These are phyloP conservation scores for Plasmodium fragile DNA, from an alignment of 169 alveolate species.

Conservation along the genomic window DNA sequence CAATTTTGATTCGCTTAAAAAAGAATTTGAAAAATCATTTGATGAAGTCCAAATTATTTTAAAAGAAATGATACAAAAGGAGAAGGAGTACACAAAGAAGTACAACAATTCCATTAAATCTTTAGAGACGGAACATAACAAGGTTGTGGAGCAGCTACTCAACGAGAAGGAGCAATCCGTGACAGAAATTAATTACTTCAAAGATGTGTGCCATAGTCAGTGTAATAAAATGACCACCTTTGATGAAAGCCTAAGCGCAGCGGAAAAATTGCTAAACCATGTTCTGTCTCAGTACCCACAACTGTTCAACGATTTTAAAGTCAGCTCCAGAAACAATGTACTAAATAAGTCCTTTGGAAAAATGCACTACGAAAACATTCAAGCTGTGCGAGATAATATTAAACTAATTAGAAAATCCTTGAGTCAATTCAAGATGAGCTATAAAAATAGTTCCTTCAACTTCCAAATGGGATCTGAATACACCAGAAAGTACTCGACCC, in stretches of 20 bases:
- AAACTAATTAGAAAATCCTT: slow-evolving; percentile 49
- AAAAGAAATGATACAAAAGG: slow-evolving; percentile 73
- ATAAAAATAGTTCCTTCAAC: slow-evolving; percentile 7
- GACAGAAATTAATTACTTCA: slow-evolving; percentile 10
- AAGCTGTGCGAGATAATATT: slow-evolving; percentile 45
- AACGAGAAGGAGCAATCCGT: slow-evolving; percentile 13
- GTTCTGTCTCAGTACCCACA: slow-evolving; percentile 61
- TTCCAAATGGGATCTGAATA: slow-evolving; percentile 1
- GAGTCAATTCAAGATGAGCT: slow-evolving; percentile 39
- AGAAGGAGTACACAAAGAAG: slow-evolving; percentile 50
- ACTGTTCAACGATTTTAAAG: slow-evolving; percentile 35
- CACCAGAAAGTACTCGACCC: neutral
- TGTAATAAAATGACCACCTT: slow-evolving; percentile 24
- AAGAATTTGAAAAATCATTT: slow-evolving; percentile 61
- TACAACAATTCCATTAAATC: slow-evolving; percentile 32
- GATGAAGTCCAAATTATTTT: slow-evolving; percentile 63
- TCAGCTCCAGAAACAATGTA: slow-evolving; percentile 40
- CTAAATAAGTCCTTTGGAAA: slow-evolving; percentile 64
- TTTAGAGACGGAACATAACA: slow-evolving; percentile 50
- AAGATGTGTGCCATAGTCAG: slow-evolving; percentile 42
- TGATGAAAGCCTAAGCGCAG: slow-evolving; percentile 39
- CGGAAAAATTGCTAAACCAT: slow-evolving; percentile 61
- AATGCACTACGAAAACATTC: slow-evolving; percentile 72
- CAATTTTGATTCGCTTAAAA: slow-evolving; percentile 45
- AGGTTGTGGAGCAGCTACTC: slow-evolving; percentile 8